A percentile compares a stretch with the other conserved stretches of the same genome.
These are phyloP conservation scores for Wickerhamomyces bisporus DNA, from an alignment of 805 yeast species.

Conservation along the genomic window DNA sequence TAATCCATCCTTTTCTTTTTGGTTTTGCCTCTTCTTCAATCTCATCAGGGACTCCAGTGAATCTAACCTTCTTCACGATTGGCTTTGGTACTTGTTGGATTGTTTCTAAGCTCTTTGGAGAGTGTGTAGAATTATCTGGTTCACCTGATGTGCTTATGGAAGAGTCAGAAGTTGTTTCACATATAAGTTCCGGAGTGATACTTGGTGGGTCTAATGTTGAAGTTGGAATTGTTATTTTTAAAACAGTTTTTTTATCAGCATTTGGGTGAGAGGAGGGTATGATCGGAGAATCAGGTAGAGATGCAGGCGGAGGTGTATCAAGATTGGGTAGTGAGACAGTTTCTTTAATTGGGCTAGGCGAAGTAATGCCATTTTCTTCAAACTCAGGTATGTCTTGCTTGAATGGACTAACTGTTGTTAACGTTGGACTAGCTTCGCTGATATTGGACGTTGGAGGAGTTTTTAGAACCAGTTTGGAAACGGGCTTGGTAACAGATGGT, in stretches of 20 bases:
- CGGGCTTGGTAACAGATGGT: neutral
- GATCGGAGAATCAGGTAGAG: too few species aligned
- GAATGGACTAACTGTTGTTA: too few species aligned
- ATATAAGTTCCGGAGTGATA: slow-evolving; percentile 9
- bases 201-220: neutral
- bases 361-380: too few species aligned
- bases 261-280: too few species aligned
- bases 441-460: neutral
- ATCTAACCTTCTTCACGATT: slow-evolving; percentile 22
- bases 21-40: slow-evolving; percentile 17
- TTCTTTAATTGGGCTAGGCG: too few species aligned
- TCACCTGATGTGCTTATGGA: slow-evolving; percentile 3
- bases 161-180: slow-evolving; percentile 10
- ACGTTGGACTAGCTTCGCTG: too few species aligned
- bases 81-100: slow-evolving; percentile 5
- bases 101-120: neutral
- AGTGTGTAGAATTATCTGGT: neutral
- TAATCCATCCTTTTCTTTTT: slow-evolving; percentile 20
- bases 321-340: too few species aligned
- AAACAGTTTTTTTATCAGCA: neutral
- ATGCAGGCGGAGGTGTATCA: too few species aligned
- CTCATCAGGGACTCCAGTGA: slow-evolving; percentile 23
- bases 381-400: too few species aligned
- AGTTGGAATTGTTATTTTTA: neutral
- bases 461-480: neutral